Evolutionary conservation across 192 early-diverging fungal species (phyloP).

Genomic region (Mortierella hygrophila): DNA sequence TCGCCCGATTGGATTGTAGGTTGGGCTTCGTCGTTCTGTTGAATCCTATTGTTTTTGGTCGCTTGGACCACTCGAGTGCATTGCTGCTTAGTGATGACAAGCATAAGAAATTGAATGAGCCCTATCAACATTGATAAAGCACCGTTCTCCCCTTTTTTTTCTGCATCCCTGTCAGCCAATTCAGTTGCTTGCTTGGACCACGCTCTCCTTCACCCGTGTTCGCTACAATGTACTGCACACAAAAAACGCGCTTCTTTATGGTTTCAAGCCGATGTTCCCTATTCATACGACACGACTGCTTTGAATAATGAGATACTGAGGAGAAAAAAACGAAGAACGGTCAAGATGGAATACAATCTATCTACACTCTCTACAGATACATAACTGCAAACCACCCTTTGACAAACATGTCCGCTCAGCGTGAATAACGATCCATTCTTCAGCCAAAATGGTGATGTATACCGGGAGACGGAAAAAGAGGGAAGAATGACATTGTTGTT

Average conservation of each 20-base stretch:
- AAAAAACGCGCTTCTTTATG: background rate
- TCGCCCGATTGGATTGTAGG: too few relatives aligned
- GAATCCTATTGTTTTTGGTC: too few relatives aligned
- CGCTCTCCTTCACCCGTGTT: background rate
- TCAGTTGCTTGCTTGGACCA: background rate
- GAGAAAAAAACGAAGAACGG: background rate
- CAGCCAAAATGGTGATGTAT: slow-evolving; percentile 7
- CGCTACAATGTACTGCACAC: background rate
- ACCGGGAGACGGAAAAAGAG: background rate
- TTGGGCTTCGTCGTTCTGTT: too few relatives aligned
- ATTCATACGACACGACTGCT: background rate
- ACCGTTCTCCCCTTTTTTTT: background rate
- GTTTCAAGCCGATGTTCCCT: background rate
- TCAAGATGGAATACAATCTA: slow-evolving; percentile 31
- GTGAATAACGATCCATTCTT: slow-evolving; percentile 42
- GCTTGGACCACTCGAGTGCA: too few relatives aligned
- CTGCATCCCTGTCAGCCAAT: background rate
- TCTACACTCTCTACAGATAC: background rate
- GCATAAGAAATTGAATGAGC: too few relatives aligned
- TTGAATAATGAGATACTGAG: background rate
- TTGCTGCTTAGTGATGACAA: too few relatives aligned
- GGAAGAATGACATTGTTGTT: slow-evolving; percentile 11
- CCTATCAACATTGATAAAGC: background rate
- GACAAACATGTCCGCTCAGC: background rate
- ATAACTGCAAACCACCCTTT: background rate